A percentile compares a stretch with the other conserved stretches of the same genome.
Evolutionary conservation across 805 yeast species (phyloP).

Genomic region (Wickerhamomyces mucosus): DNA sequence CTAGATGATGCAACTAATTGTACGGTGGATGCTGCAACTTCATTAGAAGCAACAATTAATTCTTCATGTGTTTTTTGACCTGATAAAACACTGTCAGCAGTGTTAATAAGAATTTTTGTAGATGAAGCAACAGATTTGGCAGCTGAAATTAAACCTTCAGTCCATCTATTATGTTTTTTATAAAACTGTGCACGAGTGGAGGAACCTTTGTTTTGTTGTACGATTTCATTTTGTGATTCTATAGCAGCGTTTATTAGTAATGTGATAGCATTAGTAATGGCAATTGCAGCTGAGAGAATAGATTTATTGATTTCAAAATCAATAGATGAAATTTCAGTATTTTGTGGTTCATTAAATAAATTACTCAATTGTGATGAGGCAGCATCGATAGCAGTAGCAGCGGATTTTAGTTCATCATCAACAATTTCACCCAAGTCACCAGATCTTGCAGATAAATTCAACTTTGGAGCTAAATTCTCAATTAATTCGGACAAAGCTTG

Average conservation of each 20-base stretch:
- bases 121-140: conserved; percentile 80
- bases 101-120: conserved; percentile 69
- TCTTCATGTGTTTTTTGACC: conserved; percentile 65
- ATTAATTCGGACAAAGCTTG: conserved; percentile 47
- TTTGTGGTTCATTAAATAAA: conserved; percentile 38
- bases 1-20: conserved; percentile 88
- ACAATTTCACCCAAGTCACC: conserved; percentile 64
- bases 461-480: conserved; percentile 44
- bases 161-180: conserved; percentile 85
- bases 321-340: conserved; percentile 42
- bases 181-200: conserved; percentile 66
- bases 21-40: conserved; percentile 87
- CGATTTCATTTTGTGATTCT: conserved; percentile 76
- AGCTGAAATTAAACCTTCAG: conserved; percentile 87
- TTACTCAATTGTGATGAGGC: conserved; percentile 54
- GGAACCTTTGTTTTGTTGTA: conserved; percentile 56
- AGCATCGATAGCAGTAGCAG: conserved; percentile 57
- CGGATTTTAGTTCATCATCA: conserved; percentile 61
- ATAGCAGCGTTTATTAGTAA: conserved; percentile 66
- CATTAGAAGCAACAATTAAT: conserved; percentile 82
- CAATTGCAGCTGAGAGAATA: conserved; percentile 66
- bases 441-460: conserved; percentile 21
- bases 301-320: conserved; percentile 69
- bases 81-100: conserved; percentile 78
- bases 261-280: conserved; percentile 71